Evolutionary conservation across 805 yeast genomes (phyloP).

Genomic region (Brettanomyces anomalus): DNA sequence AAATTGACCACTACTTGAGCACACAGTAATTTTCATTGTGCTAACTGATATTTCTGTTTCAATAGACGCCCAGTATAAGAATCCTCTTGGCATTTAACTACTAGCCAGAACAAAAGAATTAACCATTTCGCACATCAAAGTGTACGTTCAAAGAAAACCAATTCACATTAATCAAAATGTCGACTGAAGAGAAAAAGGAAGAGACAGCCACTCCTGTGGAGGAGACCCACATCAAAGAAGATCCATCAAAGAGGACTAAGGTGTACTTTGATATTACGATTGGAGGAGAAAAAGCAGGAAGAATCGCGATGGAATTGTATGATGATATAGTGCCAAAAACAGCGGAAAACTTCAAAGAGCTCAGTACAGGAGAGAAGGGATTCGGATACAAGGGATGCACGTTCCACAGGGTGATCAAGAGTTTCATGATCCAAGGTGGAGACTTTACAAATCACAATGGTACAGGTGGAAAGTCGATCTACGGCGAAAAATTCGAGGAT

Average conservation of each 20-base stretch:
- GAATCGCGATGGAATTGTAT: constrained; percentile 67
- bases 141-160: no score
- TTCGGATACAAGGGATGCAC: constrained; percentile 69
- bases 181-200: neutral
- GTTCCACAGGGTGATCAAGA: constrained; percentile 88
- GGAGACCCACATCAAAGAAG: neutral
- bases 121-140: no score
- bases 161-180: neutral
- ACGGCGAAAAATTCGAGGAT: constrained; percentile 83
- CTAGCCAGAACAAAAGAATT: no score
- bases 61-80: no score
- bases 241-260: constrained; percentile 30
- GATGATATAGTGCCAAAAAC: constrained; percentile 66
- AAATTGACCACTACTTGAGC: no score
- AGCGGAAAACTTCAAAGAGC: constrained; percentile 79
- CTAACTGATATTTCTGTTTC: no score
- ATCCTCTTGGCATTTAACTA: no score
- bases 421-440: constrained; percentile 93
- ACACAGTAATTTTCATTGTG: no score
- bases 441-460: constrained; percentile 72
- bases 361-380: constrained; percentile 87
- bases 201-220: neutral
- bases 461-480: constrained; percentile 76
- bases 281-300: constrained; percentile 61
- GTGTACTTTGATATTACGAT: constrained; percentile 75